phyloP scores from a whole-genome alignment of 768 basidiomycete species.

The Chalciporus piperatus region DNA sequence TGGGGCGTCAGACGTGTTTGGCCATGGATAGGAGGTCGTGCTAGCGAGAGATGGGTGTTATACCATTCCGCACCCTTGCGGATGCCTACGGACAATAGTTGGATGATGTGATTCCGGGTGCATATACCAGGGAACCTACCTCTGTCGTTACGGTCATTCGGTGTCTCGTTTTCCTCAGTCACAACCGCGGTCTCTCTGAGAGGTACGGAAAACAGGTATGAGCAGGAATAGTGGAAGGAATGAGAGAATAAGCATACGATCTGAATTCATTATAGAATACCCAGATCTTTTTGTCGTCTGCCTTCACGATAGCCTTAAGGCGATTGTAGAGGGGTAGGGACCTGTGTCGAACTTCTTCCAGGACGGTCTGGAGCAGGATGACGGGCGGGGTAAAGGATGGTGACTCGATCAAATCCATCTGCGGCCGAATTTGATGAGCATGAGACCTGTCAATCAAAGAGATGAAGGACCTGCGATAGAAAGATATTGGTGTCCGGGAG shows the following conservation, averaged over 20 bases:
- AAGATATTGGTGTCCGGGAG: conserved; percentile 96
- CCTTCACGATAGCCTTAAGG: conserved; percentile 76
- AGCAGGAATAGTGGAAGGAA: not conserved
- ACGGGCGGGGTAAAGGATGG: conserved; percentile 72
- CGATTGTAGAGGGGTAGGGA: conserved; percentile 92
- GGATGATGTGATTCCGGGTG: not conserved
- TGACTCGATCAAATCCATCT: conserved; percentile 96
- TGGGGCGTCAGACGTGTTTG: conserved; percentile 48
- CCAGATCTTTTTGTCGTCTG: conserved; percentile 84
- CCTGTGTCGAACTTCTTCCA: conserved; percentile 95
- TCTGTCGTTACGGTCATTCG: conserved; percentile 95
- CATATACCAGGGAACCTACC: conserved; percentile 41
- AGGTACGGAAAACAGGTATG: not conserved
- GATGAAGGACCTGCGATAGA: conserved; percentile 64
- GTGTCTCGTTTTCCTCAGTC: conserved; percentile 73
- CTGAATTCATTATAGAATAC: conserved; percentile 86
- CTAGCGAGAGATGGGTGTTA: conserved; percentile 60
- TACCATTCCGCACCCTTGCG: conserved; percentile 89
- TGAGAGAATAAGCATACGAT: conserved; percentile 49
- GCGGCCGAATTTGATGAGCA: conserved; percentile 5
- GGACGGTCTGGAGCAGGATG: conserved; percentile 89
- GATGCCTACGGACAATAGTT: conserved; percentile 60
- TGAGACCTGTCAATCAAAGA: not conserved
- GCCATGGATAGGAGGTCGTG: conserved; percentile 50
- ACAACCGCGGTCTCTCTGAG: conserved; percentile 81